phyloP scores from a whole-genome alignment of 345 rosid species.

The Eutrema japonicum region DNA sequence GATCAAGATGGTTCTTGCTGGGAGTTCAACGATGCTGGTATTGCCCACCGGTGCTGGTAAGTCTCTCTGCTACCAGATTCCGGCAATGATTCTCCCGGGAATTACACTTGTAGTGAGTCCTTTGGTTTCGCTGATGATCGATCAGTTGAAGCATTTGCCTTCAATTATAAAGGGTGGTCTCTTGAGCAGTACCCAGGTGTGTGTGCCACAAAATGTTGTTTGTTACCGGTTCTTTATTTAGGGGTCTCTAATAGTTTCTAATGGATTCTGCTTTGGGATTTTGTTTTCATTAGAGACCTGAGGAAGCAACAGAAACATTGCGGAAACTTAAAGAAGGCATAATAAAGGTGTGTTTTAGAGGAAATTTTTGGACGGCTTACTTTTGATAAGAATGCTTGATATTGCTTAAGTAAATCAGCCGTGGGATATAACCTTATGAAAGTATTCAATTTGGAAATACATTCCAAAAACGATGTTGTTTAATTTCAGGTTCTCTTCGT shows the following conservation, averaged over 20 bases:
- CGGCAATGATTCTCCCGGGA: constrained; percentile 80
- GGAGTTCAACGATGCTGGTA: constrained; percentile 78
- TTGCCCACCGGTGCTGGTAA: constrained; percentile 96
- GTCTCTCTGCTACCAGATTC: constrained; percentile 91
- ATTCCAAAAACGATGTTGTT: constrained; percentile 32
- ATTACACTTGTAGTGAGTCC: constrained; percentile 60
- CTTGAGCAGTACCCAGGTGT: constrained; percentile 82
- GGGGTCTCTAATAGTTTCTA: constrained; percentile 11
- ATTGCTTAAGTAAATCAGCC: neutral
- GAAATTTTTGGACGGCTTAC: neutral
- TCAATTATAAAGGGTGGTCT: constrained; percentile 66
- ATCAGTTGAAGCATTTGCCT: constrained; percentile 91
- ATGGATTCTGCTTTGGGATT: constrained; percentile 16
- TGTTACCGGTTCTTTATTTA: neutral
- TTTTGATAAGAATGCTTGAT: constrained; percentile 5
- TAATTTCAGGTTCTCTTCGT: constrained; percentile 84
- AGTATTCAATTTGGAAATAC: constrained; percentile 8
- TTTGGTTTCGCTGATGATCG: constrained; percentile 86
- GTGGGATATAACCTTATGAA: neutral
- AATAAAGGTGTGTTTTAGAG: constrained; percentile 55
- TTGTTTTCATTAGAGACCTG: constrained; percentile 56
- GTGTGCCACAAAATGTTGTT: constrained; percentile 3
- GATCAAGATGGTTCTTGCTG: constrained; percentile 54
- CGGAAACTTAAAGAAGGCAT: constrained; percentile 67
- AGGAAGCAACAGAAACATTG: constrained; percentile 76